Conservation (phyloP, 176 grass and related monocot species). For the Cocos nucifera region DNA sequence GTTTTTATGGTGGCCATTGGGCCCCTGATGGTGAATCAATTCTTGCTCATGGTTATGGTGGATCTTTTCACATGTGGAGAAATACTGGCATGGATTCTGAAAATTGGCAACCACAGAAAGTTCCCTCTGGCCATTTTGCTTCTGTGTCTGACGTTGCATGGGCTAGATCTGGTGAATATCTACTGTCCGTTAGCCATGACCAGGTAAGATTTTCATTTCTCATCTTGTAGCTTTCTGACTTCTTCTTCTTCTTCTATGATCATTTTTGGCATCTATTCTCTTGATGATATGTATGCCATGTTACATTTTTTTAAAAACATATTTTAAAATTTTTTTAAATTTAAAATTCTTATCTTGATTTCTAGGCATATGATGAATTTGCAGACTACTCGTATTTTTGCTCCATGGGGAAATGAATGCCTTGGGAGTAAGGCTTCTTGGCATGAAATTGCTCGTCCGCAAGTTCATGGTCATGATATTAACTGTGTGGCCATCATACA, state of each 20-base stretch:
- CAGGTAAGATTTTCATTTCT: constrained; percentile 45
- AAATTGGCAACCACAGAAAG: constrained; percentile 76
- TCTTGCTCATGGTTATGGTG: constrained; percentile 88
- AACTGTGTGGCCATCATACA: constrained; percentile 72
- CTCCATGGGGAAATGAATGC: constrained; percentile 62
- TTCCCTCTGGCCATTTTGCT: constrained; percentile 93
- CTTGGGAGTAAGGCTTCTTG: constrained; percentile 38
- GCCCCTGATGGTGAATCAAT: constrained; percentile 62
- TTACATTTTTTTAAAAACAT: not conserved
- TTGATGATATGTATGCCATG: no score
- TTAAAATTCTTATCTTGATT: constrained; percentile 11
- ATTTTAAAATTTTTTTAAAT: constrained; percentile 1
- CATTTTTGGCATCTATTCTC: no score
- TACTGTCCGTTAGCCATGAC: constrained; percentile 95
- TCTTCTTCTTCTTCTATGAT: no score
- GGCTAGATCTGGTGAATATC: constrained; percentile 64
- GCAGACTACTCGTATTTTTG: constrained; percentile 81
- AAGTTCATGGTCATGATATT: constrained; percentile 96
- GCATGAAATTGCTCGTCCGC: constrained; percentile 71
- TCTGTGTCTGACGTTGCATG: constrained; percentile 79
- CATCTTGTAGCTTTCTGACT: no score
- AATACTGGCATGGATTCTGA: constrained; percentile 69
- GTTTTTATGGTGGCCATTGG: constrained; percentile 97
- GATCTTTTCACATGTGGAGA: constrained; percentile 92
- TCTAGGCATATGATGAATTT: constrained; percentile 22